Evolutionary conservation across 1,284 basidiomycete species (phyloP).

Genomic region (Trichosporon asahii): DNA sequence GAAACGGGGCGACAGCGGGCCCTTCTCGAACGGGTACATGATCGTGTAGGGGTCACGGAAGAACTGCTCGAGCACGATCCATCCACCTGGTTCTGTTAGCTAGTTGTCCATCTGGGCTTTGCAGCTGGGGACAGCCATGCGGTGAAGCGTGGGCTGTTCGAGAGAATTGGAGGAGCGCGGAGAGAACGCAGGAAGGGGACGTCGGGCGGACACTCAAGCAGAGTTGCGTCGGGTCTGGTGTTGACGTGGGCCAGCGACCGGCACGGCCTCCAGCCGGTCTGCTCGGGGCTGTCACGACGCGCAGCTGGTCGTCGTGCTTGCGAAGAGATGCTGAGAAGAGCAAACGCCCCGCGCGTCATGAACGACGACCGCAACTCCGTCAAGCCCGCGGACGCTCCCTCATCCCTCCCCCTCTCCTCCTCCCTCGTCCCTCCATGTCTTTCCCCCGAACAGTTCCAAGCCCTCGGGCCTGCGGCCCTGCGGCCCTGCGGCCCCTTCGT

Average conservation of each 20-base stretch:
- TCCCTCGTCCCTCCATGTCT: no score
- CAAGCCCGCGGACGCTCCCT: no score
- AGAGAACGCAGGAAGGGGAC: no score
- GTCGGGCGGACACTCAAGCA: no score
- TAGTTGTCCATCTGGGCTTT: no score
- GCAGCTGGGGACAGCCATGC: no score
- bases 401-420: neutral
- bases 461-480: neutral
- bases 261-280: no score
- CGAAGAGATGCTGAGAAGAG: no score
- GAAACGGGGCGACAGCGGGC: slow-evolving; percentile 94
- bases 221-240: neutral
- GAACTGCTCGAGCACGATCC: slow-evolving; percentile 98
- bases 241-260: neutral
- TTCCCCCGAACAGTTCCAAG: neutral
- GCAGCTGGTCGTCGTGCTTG: no score
- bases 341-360: neutral
- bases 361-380: neutral
- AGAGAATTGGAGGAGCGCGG: no score
- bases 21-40: slow-evolving; percentile 87
- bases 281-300: no score
- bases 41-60: slow-evolving; percentile 98
- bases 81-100: slow-evolving; percentile 69
- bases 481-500: neutral
- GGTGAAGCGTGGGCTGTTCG: no score